phyloP scores from a whole-genome alignment of 2,329 filamentous ascomycete genomes.

The Diaporthe australafricana region DNA sequence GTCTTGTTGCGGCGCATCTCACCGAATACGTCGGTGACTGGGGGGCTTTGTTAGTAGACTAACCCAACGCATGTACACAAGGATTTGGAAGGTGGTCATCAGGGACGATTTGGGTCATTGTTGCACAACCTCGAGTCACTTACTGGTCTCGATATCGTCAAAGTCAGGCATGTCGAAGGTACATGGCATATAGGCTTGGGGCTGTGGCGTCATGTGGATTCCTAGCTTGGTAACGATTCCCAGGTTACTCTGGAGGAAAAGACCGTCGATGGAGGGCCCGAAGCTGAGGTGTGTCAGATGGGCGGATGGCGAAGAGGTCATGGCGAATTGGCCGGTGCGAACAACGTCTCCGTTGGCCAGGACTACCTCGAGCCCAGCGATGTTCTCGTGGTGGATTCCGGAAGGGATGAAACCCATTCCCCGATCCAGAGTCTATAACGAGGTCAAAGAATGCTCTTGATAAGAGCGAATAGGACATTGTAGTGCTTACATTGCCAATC shows the following conservation, averaged over 20 bases:
- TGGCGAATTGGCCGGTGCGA: conserved; percentile 43
- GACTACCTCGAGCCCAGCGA: conserved; percentile 49
- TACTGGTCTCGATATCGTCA: conserved; percentile 55
- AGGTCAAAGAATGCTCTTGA: conserved; percentile 39
- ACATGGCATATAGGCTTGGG: conserved; percentile 60
- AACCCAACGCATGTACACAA: not conserved
- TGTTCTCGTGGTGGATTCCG: conserved; percentile 50
- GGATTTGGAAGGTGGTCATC: not conserved
- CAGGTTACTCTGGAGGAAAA: conserved; percentile 65
- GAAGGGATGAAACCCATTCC: conserved; percentile 54
- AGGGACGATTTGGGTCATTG: not conserved
- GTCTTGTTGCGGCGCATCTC: conserved; percentile 56
- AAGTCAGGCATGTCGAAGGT: conserved; percentile 57
- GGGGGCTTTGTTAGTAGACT: not conserved
- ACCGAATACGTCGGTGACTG: conserved; percentile 54
- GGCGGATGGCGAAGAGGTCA: conserved; percentile 53
- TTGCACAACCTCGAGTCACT: conserved; percentile 41
- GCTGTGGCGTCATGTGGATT: conserved; percentile 54
- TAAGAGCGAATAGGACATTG: conserved; percentile 43
- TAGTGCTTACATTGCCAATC: conserved; percentile 56
- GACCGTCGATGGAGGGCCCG: conserved; percentile 56
- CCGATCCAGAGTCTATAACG: conserved; percentile 53
- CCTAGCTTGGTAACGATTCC: conserved; percentile 68
- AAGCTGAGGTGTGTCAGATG: conserved; percentile 53
- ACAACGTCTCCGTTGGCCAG: conserved; percentile 45